phyloP scores from a whole-genome alignment of 495 filamentous ascomycete genomes.

The Apodospora peruviana region DNA sequence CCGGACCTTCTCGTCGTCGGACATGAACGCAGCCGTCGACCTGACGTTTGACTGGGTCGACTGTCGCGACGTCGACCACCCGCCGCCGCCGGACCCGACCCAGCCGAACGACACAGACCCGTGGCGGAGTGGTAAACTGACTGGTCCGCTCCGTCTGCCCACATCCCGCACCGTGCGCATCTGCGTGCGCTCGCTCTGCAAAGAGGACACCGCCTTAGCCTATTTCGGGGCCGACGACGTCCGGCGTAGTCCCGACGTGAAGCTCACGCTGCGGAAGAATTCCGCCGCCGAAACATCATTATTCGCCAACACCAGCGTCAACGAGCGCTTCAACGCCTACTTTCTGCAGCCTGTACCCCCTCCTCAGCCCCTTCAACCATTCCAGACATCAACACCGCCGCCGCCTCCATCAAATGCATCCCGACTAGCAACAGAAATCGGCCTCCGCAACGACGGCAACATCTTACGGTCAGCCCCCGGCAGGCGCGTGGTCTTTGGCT shows the following conservation, averaged over 20 bases:
- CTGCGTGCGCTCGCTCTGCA: not conserved
- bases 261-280: not conserved
- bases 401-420: not conserved
- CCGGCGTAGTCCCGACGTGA: not conserved
- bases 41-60: not conserved
- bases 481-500: not conserved
- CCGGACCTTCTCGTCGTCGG: not conserved
- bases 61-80: not conserved
- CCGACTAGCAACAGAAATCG: not conserved
- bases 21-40: not conserved
- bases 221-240: not conserved
- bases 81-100: not conserved
- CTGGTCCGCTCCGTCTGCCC: not conserved
- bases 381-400: not conserved
- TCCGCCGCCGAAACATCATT: not conserved
- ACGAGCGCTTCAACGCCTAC: not conserved
- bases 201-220: not conserved
- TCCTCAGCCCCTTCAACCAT: not conserved
- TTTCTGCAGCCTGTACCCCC: not conserved
- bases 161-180: not conserved
- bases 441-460: not conserved
- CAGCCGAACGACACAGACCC: not conserved
- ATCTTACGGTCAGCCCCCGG: not conserved
- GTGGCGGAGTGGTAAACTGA: not conserved
- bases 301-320: not conserved